A percentile compares a stretch with the other conserved stretches of the same genome.
phyloP scores from a whole-genome alignment of 2,329 filamentous ascomycete species.

The Neopestalotiopsis rosae region DNA sequence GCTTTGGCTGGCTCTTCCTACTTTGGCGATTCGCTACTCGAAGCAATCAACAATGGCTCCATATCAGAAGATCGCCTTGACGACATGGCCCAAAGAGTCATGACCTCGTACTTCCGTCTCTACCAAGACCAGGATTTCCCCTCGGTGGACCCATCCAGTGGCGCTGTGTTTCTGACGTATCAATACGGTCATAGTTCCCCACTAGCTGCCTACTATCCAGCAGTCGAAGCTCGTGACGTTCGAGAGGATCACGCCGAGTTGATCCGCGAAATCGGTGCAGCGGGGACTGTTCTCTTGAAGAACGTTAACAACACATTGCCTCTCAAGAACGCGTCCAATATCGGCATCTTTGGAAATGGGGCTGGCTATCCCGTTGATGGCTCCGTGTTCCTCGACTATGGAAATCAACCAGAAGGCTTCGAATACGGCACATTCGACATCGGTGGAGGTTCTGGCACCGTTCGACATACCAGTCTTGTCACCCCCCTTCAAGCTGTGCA shows the following conservation, averaged over 20 bases:
- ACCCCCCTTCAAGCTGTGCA: conserved; percentile 59
- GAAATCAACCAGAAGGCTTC: conserved; percentile 27
- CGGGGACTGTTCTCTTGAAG: conserved; percentile 80
- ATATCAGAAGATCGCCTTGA: conserved; percentile 47
- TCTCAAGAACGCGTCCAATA: conserved; percentile 47
- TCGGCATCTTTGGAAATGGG: conserved; percentile 56
- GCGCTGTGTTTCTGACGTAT: conserved; percentile 71
- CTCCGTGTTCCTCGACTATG: neutral
- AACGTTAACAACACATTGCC: conserved; percentile 56
- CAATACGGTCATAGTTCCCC: conserved; percentile 75
- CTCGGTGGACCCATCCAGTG: conserved; percentile 61
- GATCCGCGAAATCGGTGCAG: conserved; percentile 78
- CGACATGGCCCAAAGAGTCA: conserved; percentile 76
- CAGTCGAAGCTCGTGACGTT: conserved; percentile 78
- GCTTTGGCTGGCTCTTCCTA: conserved; percentile 72
- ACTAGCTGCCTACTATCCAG: conserved; percentile 57
- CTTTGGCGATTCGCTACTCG: conserved; percentile 65
- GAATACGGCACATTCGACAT: conserved; percentile 56
- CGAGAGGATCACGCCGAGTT: conserved; percentile 72
- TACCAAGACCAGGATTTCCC: conserved; percentile 54
- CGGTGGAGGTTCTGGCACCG: conserved; percentile 61
- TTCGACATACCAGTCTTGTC: conserved; percentile 57
- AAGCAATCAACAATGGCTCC: conserved; percentile 53
- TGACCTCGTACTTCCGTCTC: conserved; percentile 72
- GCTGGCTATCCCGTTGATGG: conserved; percentile 61